Evolutionary conservation across 495 filamentous ascomycete species (phyloP), one percentile per base, ranked within the genome.

Genomic region (Xylaria curta): DNA sequence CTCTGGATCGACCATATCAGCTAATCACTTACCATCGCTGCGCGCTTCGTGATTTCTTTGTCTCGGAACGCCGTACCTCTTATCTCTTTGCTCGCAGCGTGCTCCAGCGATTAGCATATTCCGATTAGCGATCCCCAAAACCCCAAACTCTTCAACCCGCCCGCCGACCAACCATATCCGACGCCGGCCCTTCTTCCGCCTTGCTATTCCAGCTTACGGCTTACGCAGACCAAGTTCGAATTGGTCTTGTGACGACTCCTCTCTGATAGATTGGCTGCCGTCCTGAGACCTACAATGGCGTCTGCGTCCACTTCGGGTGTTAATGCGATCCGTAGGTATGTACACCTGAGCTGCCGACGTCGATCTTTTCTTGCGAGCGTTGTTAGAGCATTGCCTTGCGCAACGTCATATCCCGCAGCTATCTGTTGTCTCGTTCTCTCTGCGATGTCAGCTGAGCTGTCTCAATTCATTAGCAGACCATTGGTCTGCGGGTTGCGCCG

Each of bases 241-340:
- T 33, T 36, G 63, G 56, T 68, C 64, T 47, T 42, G 70, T 72
- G 56, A 72, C 70, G 70, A 42, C 51, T 53, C 51, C 42, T 65
- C 53, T 13, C 59, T 38, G 44, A 68, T 47, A 56, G 65, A 70
- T 79, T 72, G 63, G 68, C 69, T 67, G 68, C 60, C 31, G 68
- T 42, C 71, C 66, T 66, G 72, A 65, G 67, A 71, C 64, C 46
- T 71, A 71, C 73, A 74, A 81, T 81, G 79, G 76, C 78, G 70
- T 78, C 72, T 68, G 74, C 76, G 70, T 77, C 69, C 68, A 66
- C 77, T 61, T 71, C 72, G 68, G 58, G 58, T n/a, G 58, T 60
- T 13, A 80, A 82, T 78, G 80, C 80, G 61, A 82, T 82, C 76
- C 78, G 80, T 72, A 82, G 80, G 80, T 82, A 78, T 69, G 80